Percentiles rank a stretch among this genome's conserved stretches.
phyloP scores from a whole-genome alignment of 177 flowering plant genomes.

The Vitis hybrid region DNA sequence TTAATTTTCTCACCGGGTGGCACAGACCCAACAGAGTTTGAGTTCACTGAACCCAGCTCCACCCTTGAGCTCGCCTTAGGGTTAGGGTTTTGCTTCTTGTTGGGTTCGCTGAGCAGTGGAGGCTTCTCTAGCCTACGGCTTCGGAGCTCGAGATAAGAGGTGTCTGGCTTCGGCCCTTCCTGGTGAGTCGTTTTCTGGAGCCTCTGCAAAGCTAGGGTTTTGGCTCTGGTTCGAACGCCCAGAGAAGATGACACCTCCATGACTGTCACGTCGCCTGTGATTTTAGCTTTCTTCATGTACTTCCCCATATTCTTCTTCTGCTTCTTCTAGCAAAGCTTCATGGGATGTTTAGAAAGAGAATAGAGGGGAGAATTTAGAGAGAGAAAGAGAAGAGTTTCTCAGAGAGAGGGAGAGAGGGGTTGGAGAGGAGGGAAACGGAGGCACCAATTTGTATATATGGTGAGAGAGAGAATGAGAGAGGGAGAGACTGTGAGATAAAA shows the following conservation, averaged over 20 bases:
- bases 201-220: slow-evolving; percentile 73
- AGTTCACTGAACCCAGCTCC: slow-evolving; percentile 3
- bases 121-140: slow-evolving; percentile 73
- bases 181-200: slow-evolving; percentile 27
- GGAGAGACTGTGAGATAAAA: background rate
- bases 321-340: background rate
- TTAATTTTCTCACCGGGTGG: slow-evolving; percentile 10
- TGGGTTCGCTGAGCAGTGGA: slow-evolving; percentile 10
- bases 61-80: slow-evolving; percentile 17
- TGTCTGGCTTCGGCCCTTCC: slow-evolving; percentile 14
- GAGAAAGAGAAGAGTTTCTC: slow-evolving; percentile 2
- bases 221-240: slow-evolving; percentile 79
- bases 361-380: background rate
- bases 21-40: slow-evolving; percentile 17
- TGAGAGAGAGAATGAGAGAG: no score
- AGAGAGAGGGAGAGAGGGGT: slow-evolving; percentile 3
- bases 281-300: slow-evolving; percentile 77
- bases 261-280: slow-evolving; percentile 53
- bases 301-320: slow-evolving; percentile 58
- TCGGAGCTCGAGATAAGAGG: slow-evolving; percentile 71
- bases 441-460: background rate
- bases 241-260: slow-evolving; percentile 63
- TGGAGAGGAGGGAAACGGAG: slow-evolving; percentile 1
- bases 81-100: slow-evolving; percentile 14
- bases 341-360: background rate